phyloP scores from a whole-genome alignment of 257 asterid genomes.

The Echium plantagineum region DNA sequence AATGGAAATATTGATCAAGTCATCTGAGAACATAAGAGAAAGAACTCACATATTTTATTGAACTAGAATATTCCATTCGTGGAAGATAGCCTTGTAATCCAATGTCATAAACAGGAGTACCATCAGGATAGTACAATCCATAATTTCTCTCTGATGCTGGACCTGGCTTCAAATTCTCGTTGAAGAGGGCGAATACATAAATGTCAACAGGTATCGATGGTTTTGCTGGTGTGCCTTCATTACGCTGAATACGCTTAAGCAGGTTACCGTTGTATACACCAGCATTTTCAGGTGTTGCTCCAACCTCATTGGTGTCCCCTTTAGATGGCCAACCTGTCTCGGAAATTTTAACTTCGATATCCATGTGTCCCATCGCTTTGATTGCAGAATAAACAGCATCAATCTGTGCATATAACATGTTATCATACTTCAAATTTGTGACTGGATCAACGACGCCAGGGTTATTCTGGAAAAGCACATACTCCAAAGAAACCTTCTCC shows the following conservation, averaged over 20 bases:
- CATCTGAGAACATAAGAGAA: background rate
- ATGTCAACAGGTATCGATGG: conserved; percentile 58
- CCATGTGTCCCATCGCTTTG: conserved; percentile 38
- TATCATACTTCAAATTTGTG: conserved; percentile 60
- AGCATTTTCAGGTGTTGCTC: conserved; percentile 77
- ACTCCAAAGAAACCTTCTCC: conserved; percentile 33
- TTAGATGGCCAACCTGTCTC: conserved; percentile 98
- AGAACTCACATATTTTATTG: conserved; percentile 34
- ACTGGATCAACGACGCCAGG: conserved; percentile 46
- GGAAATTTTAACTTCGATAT: conserved; percentile 49
- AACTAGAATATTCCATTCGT: conserved; percentile 50
- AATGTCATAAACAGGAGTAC: conserved; percentile 59
- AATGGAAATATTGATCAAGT: background rate
- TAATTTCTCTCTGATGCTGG: conserved; percentile 90
- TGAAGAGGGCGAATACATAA: conserved; percentile 77
- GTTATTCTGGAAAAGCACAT: conserved; percentile 72
- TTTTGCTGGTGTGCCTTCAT: conserved; percentile 71
- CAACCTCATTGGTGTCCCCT: conserved; percentile 60
- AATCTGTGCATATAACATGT: conserved; percentile 84
- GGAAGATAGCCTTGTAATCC: conserved; percentile 61
- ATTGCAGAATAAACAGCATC: conserved; percentile 78
- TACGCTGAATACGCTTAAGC: conserved; percentile 33
- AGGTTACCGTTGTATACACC: conserved; percentile 52
- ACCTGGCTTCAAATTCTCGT: conserved; percentile 79
- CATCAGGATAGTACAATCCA: conserved; percentile 78